Conservation (phyloP, 2,329 filamentous ascomycete species). For the Sclerotinia glacialis region DNA sequence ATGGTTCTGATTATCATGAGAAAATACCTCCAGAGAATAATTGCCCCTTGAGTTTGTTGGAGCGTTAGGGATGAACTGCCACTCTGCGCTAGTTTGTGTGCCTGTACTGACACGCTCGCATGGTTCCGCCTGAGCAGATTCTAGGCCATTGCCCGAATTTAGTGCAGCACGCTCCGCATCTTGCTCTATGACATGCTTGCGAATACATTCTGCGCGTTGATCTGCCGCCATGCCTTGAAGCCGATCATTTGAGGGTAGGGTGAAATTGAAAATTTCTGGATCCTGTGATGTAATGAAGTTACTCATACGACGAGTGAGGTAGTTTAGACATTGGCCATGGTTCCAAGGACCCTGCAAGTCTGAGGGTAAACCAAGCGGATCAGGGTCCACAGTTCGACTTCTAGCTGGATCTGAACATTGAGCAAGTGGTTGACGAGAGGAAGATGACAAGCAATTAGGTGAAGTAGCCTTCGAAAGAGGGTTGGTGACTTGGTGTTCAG, state of each 20-base stretch:
- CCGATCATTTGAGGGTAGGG: background rate
- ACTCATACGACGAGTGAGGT: background rate
- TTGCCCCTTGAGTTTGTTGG: background rate
- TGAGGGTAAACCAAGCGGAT: background rate
- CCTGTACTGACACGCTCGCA: background rate
- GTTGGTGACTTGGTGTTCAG: background rate
- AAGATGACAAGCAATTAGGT: background rate
- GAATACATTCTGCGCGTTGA: constrained; percentile 3
- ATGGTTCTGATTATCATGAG: background rate
- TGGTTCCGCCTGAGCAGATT: background rate
- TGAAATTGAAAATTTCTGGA: background rate
- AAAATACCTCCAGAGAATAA: background rate
- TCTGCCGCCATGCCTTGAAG: background rate
- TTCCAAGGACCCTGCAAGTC: background rate
- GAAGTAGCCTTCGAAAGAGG: background rate
- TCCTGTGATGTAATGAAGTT: background rate
- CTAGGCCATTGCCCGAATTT: background rate
- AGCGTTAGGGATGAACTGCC: too few species aligned
- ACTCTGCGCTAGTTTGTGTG: background rate
- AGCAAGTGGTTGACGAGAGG: background rate
- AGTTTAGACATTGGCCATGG: background rate
- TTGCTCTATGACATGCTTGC: background rate
- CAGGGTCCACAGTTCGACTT: too few species aligned
- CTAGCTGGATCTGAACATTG: background rate
- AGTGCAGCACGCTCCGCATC: background rate